Evolutionary conservation across 768 basidiomycete genomes (phyloP).

Genomic region (Cubamyces sp.): DNA sequence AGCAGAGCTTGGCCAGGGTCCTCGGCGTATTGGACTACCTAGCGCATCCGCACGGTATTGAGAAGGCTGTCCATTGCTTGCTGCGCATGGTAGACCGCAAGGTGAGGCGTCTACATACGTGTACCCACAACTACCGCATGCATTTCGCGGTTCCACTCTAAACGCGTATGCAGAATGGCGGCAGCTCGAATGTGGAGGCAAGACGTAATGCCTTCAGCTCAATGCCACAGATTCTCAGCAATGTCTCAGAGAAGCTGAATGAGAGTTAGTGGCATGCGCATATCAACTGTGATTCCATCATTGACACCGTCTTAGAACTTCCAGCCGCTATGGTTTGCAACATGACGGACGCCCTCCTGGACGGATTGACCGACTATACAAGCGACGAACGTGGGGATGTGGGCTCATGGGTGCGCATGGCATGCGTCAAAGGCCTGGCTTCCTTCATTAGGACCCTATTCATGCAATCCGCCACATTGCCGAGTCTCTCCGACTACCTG

Average conservation of each 20-base stretch:
- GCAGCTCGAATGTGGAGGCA: slow-evolving; percentile 56
- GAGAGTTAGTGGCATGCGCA: slow-evolving; percentile 43
- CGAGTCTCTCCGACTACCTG: slow-evolving; percentile 60
- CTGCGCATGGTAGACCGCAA: slow-evolving; percentile 59
- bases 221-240: slow-evolving; percentile 52
- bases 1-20: slow-evolving; percentile 74
- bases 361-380: slow-evolving; percentile 88
- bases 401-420: slow-evolving; percentile 92
- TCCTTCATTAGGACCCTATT: slow-evolving; percentile 57
- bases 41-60: slow-evolving; percentile 54
- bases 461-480: slow-evolving; percentile 42
- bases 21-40: slow-evolving; percentile 73
- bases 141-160: background rate
- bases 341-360: slow-evolving; percentile 60
- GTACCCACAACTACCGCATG: too few species aligned
- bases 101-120: slow-evolving; percentile 40
- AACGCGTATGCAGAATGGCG: slow-evolving; percentile 31
- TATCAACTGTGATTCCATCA: background rate
- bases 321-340: slow-evolving; percentile 47
- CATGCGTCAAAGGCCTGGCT: slow-evolving; percentile 70
- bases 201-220: slow-evolving; percentile 58
- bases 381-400: slow-evolving; percentile 95
- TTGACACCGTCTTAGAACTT: slow-evolving; percentile 46
- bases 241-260: slow-evolving; percentile 46
- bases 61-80: slow-evolving; percentile 59